phyloP scores from a whole-genome alignment of 129 eudicot genomes.

The carrot (Daucus carota) region DNA sequence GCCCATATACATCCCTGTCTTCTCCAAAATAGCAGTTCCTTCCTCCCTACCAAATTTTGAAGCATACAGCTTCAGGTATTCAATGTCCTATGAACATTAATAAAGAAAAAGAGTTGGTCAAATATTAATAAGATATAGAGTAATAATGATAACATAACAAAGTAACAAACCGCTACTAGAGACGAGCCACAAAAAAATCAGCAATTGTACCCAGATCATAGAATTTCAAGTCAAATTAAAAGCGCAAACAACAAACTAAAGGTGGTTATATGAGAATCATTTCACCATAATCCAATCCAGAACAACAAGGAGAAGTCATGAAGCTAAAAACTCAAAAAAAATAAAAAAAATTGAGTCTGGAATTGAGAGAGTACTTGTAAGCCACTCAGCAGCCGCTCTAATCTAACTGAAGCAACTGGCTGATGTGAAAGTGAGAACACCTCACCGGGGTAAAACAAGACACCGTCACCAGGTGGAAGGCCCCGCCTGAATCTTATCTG shows the following conservation, averaged over 20 bases:
- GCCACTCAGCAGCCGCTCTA: slow-evolving; percentile 95
- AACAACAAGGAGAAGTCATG: neutral
- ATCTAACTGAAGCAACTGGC: slow-evolving; percentile 92
- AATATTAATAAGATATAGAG: neutral
- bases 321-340: neutral
- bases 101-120: neutral
- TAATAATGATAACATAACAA: neutral
- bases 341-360: neutral
- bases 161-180: neutral
- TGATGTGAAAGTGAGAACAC: slow-evolving; percentile 81
- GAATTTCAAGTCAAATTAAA: neutral
- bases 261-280: neutral
- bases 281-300: neutral
- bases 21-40: slow-evolving; percentile 68
- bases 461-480: slow-evolving; percentile 98
- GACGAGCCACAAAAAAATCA: neutral
- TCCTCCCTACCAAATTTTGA: slow-evolving; percentile 83
- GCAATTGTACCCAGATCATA: neutral
- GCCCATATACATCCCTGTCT: slow-evolving; percentile 82
- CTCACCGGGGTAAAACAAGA: slow-evolving; percentile 91
- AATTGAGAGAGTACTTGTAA: slow-evolving; percentile 53
- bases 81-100: slow-evolving; percentile 56
- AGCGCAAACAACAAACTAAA: neutral
- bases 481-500: slow-evolving; percentile 94
- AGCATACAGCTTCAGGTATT: slow-evolving; percentile 79